A percentile compares a stretch with the other conserved stretches of the same genome.
phyloP scores from a whole-genome alignment of 1,139 yeast genomes.

The Yamadazyma blattariae region DNA sequence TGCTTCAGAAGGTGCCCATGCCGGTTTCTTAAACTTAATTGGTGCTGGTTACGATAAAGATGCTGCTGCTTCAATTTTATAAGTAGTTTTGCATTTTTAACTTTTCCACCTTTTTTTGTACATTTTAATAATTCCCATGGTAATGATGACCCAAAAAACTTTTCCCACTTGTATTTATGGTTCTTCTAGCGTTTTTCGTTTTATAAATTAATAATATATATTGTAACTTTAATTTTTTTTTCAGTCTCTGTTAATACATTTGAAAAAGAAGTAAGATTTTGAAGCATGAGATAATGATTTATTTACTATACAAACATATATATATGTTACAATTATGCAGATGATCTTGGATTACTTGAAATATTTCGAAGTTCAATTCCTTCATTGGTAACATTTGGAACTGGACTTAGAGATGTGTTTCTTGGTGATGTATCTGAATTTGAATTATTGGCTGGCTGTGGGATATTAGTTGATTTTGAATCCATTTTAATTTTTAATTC shows the following conservation, averaged over 20 bases:
- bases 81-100: too few species aligned
- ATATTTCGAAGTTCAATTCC: constrained; percentile 12
- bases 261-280: too few species aligned
- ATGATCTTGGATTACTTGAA: not conserved
- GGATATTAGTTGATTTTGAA: too few species aligned
- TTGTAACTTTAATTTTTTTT: too few species aligned
- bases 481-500: constrained; percentile 12
- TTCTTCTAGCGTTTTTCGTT: not conserved
- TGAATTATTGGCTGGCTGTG: not conserved
- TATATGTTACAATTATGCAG: not conserved
- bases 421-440: constrained; percentile 2
- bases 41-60: constrained; percentile 9
- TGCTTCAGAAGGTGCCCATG: constrained; percentile 8
- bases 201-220: too few species aligned
- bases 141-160: constrained; percentile 1
- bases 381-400: constrained; percentile 4
- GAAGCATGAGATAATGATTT: too few species aligned
- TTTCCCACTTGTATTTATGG: constrained; percentile 7
- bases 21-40: constrained; percentile 10
- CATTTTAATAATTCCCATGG: not conserved
- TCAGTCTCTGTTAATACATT: too few species aligned
- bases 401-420: constrained; percentile 2
- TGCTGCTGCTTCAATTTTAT: constrained; percentile 8
- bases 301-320: too few species aligned
- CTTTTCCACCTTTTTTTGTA: too few species aligned